Base-by-base conservation (phyloP, 352 stramenopile genomes). In the Albugo candida region DNA sequence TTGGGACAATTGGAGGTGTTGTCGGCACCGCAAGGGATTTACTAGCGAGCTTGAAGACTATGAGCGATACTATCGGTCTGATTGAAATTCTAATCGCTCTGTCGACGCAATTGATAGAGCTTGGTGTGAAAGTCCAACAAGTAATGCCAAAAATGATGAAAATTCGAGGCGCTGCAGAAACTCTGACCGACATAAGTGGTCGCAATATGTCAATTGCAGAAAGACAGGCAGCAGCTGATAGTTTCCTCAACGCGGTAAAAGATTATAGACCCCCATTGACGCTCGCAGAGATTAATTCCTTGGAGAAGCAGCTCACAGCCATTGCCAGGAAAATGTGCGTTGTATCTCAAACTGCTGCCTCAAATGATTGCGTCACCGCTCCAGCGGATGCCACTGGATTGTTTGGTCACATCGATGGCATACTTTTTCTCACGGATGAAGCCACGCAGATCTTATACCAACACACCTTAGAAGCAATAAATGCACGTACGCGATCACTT, bases 221-320 rank as follows among this genome's bases (percentile, higher is more conserved):
- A 14, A 18, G 36, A 11, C 39, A 24, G 5, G 13, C 11, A 17
- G 13, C 21, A 31, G 36, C 36, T 27, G 24, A 52, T 8, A 47
- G 40, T 17, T 52, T 52, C 14, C 36, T 52, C 14, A 42, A 44
- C n/a, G 47, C 47, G 6, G 17, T 52, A 19, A 8, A 42, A 17
- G 36, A 47, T 11, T 52, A 52, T 19, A 52, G 47, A 34, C 39
- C 47, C 8, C 47, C 47, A 34, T 40, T 52, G 19, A 48, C 36
- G n/a, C 39, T 47, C 14, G 21, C 47, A 40, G 36, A 52, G n/a
- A 40, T 52, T 14, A 52, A 52, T 24, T 52, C 47, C 18, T 34
- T 52, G n/a, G 39, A 52, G 40, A 42, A 19, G 36, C 47, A 42
- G 14, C 47, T 52, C 39, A 24, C 27, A 17, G 47, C 36, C 8